Base-by-base conservation (phyloP, 2,329 filamentous ascomycete genomes). In the Amesomyces nigricolor region DNA sequence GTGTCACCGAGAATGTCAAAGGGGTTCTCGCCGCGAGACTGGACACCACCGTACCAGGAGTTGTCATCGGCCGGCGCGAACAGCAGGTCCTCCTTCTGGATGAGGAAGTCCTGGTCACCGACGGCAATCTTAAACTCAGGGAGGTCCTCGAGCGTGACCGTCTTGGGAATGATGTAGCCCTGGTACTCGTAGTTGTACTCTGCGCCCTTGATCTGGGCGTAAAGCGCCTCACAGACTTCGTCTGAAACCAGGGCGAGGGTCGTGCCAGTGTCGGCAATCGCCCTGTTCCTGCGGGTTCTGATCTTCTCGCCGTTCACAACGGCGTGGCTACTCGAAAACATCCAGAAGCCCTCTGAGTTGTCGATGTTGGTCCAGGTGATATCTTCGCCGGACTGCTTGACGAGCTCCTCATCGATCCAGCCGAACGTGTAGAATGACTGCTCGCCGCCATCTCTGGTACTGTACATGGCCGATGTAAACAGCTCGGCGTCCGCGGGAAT, bases 371-470 rank as follows among this genome's bases (percentile, higher is more conserved):
- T 78, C 71, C 84, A 89, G 61, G 75, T 68, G 39, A 86, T 78
- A 1, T 81, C 74, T 58, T 78, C 66, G 30, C 76, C 77, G 1
- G 78, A 77, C 3, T 74, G 72, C 53, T 72, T 75, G 47, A 87
- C 74, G 0, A 80, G 76, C n/a, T 79, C 76, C 60, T 85, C 66
- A 63, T 89, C 86, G 64, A 89, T 85, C 68, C 76, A 86, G 17
- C 87, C 87, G 61, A 89, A 89, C 1, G 86, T 89, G 71, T 86
- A 89, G 72, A 88, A 89, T 0, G 78, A 80, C 57, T 76, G 69
- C 43, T 66, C 61, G 35, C 72, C 65, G 52, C 75, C 70, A 63
- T 84, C 80, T 45, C 77, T 72, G 70, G 76, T 73, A 62, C 78
- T 76, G 60, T 82, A 82, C 45, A 88, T 75, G 54, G 82, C 82